Evolutionary conservation across 768 basidiomycete species (phyloP).

Genomic region (Lactifluus subvellereus): DNA sequence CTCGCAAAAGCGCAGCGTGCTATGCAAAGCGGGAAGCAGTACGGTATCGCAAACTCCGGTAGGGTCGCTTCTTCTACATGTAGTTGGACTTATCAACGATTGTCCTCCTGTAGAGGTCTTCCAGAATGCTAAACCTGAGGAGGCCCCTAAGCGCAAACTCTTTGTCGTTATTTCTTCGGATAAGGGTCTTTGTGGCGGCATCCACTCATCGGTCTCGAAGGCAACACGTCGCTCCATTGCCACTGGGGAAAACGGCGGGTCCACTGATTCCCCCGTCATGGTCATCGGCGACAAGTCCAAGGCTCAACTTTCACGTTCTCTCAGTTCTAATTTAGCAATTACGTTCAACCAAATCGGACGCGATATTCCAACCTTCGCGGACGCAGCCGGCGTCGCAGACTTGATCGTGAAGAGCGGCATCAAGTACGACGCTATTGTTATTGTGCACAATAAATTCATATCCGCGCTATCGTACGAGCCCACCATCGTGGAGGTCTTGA

Average conservation of each 20-base stretch:
- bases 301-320: slow-evolving; percentile 70
- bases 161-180: slow-evolving; percentile 95
- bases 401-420: slow-evolving; percentile 80
- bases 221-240: slow-evolving; percentile 69
- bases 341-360: slow-evolving; percentile 98
- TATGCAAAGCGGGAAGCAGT: slow-evolving; percentile 86
- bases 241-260: slow-evolving; percentile 45
- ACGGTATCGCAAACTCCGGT: slow-evolving; percentile 91
- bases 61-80: slow-evolving; percentile 28
- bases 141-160: slow-evolving; percentile 69
- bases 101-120: slow-evolving; percentile 66
- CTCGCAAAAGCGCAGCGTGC: slow-evolving; percentile 92
- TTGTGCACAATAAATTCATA: slow-evolving; percentile 82
- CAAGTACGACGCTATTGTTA: slow-evolving; percentile 77
- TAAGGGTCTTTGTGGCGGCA: slow-evolving; percentile 99
- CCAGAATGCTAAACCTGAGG: slow-evolving; percentile 64
- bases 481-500: slow-evolving; percentile 67
- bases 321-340: slow-evolving; percentile 62
- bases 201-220: slow-evolving; percentile 95
- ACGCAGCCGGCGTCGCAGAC: slow-evolving; percentile 92
- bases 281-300: slow-evolving; percentile 98
- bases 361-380: slow-evolving; percentile 95
- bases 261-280: slow-evolving; percentile 64
- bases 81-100: not conserved
- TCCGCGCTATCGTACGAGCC: slow-evolving; percentile 91